phyloP scores from a whole-genome alignment of 2,329 filamentous ascomycete species.

The Arthrobotrys musiformis region DNA sequence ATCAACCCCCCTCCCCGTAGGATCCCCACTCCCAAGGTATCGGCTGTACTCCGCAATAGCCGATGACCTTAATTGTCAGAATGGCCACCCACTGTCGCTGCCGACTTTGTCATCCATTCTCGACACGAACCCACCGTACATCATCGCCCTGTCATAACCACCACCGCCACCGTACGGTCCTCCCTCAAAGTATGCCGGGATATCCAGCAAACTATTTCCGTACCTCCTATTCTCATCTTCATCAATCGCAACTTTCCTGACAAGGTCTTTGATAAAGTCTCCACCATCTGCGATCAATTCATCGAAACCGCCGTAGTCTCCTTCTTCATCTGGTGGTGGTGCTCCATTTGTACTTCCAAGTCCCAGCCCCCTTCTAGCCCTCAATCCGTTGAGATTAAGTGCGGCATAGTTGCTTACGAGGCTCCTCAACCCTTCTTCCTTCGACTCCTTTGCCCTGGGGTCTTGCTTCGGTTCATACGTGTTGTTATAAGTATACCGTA shows the following conservation, averaged over 20 bases:
- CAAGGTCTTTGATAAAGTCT: constrained; percentile 54
- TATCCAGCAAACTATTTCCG: constrained; percentile 46
- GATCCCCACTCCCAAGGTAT: constrained; percentile 38
- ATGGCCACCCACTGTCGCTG: constrained; percentile 52
- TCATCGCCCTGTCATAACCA: constrained; percentile 45
- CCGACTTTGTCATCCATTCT: constrained; percentile 52
- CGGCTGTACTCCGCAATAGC: constrained; percentile 55
- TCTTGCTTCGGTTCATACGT: constrained; percentile 58
- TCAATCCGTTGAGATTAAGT: constrained; percentile 44
- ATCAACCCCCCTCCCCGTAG: constrained; percentile 5
- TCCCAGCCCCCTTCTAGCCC: constrained; percentile 37
- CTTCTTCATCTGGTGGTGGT: constrained; percentile 35
- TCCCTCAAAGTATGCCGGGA: constrained; percentile 46
- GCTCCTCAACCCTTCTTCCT: constrained; percentile 47
- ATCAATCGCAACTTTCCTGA: constrained; percentile 51
- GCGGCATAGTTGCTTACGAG: constrained; percentile 49
- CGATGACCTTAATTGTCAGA: constrained; percentile 56
- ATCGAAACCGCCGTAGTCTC: constrained; percentile 49
- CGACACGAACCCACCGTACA: constrained; percentile 51
- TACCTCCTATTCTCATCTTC: constrained; percentile 51
- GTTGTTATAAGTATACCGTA: constrained; percentile 62
- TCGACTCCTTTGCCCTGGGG: constrained; percentile 17
- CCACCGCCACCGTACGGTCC: constrained; percentile 30
- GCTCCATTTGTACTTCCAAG: constrained; percentile 49
- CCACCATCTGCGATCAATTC: constrained; percentile 53